Base-by-base conservation (phyloP, 1,284 basidiomycete species). In the Pseudomicrostroma phylloplanum region DNA sequence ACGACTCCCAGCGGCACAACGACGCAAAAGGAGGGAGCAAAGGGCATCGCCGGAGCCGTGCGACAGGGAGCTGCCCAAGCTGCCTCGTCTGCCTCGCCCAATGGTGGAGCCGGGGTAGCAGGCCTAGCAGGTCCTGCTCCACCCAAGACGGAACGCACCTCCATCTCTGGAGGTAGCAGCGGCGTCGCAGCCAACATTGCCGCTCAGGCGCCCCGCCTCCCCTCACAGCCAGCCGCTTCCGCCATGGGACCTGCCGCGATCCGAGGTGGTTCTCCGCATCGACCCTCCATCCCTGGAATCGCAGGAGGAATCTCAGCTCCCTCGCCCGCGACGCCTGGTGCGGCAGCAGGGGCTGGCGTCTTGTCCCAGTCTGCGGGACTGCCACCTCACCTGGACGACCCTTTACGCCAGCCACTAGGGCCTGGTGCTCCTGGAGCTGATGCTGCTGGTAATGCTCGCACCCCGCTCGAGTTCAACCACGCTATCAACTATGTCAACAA, bases 401-500 rank as follows among this genome's bases (percentile, higher is more conserved):
- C 30, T 36, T 36, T 9, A 36, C 59, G 63, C 62, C 51, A 58
- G 51, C 53, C 43, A 4, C 43, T n/a, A 21, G 61, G 64, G 19
- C 61, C 67, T 0, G 49, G 62, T 43, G 23, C 15, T 7, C 46
- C 48, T 41, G 67, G 65, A 15, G 64, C 69, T 3, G 9, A 19
- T 40, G 7, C 66, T 66, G 63, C 67, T 66, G 55, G 26, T 7
- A 70, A 67, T 40, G 69, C 70, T 58, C 70, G 79, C 1, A 82
- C 81, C n/a, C 81, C 82, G 39, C 80, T 85, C 67, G 92, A 97
- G 79, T 97, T 98, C 83, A 92, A 96, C 80, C 92, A 94, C 78
- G 96, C 96, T 23, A 97, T 98, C 71, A 88, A 91, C 73, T 99
- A 94, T 79, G 88, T 99, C 72, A 97, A 97, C 85, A 94, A 93